phyloP scores from a whole-genome alignment of 2,329 filamentous ascomycete species.

The Coniella vitis region DNA sequence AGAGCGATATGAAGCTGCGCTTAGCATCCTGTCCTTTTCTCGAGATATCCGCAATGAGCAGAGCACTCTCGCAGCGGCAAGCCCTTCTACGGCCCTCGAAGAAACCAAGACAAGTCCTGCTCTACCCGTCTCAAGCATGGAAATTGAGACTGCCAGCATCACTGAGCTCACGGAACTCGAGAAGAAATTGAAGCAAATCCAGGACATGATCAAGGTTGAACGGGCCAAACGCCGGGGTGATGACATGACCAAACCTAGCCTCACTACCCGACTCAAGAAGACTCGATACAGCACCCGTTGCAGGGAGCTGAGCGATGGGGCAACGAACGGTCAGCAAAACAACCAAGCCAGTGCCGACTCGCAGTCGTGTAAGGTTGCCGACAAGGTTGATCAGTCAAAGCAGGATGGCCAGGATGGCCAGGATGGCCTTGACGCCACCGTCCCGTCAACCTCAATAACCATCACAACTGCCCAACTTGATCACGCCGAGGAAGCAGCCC shows the following conservation, averaged over 20 bases:
- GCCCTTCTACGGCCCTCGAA: neutral
- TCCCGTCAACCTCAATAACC: no score
- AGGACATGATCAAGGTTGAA: constrained; percentile 5
- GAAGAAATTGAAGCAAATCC: constrained; percentile 1
- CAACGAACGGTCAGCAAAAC: neutral
- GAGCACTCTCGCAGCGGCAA: neutral
- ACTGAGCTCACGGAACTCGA: constrained; percentile 7
- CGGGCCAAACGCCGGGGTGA: neutral
- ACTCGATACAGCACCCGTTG: neutral
- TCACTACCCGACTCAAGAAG: neutral
- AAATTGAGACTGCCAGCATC: neutral
- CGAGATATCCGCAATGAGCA: neutral
- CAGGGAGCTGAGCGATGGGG: neutral
- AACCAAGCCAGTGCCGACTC: neutral
- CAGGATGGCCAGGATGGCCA: no score
- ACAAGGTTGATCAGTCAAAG: no score
- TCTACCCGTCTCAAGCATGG: neutral
- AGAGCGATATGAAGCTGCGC: constrained; percentile 1
- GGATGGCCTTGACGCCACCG: no score
- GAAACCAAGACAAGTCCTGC: neutral
- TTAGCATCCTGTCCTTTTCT: constrained; percentile 2
- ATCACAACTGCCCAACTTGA: no score
- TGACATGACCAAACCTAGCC: neutral
- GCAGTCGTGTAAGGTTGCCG: no score
- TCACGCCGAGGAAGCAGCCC: no score